Base-by-base conservation (phyloP, 139 green algal genomes). In the Auxenochlorella pyrenoidosa region DNA sequence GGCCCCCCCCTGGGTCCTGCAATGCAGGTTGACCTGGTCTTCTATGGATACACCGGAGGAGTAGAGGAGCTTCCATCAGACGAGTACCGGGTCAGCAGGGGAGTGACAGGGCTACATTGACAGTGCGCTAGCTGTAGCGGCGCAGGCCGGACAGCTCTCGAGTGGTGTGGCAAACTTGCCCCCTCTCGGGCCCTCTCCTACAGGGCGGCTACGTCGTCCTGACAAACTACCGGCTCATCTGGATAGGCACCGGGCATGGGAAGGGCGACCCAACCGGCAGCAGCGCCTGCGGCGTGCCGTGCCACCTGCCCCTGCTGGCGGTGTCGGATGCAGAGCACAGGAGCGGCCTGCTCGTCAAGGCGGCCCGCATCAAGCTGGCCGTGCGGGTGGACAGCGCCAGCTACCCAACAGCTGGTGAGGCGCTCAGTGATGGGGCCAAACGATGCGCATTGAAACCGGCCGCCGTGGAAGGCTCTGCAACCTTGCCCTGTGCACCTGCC, bases 11-110 rank as follows among this genome's bases (percentile, higher is more conserved):
- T 36, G 40, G 12, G 10, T 59, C 5, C 6, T 44, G 1, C 5
- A 36, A 15, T 58, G 28, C 86, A 96, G 93, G 90, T 95, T 8
- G 92, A 96, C 36, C 40, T 96, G 63, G 84, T 94, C 44, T 96
- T 96, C 82, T 82, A 92, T 0, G 79, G 77, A 12, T 12, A 73
- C 21, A 3, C 43, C 6, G 93, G 94, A 19, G 90, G 92, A 28
- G 89, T 94, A 28, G 86, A 94, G 30, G 85, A 83, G 34, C 40
- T 41, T 1, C 75, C 58, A 0, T 36, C 58, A 15, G 85, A 89
- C 5, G 79, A 84, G 26, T 89, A 89, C 75, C 71, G 47, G 85
- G 85, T 89, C n/a, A 6, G 84, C 77, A 8, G n/a, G 59, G 58
- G 43, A 60, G n/a, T 12, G 4, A 24, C 43, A 43, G 30, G 76